Conservation (phyloP, 2,329 filamentous ascomycete species). For the Fusarium sp. region DNA sequence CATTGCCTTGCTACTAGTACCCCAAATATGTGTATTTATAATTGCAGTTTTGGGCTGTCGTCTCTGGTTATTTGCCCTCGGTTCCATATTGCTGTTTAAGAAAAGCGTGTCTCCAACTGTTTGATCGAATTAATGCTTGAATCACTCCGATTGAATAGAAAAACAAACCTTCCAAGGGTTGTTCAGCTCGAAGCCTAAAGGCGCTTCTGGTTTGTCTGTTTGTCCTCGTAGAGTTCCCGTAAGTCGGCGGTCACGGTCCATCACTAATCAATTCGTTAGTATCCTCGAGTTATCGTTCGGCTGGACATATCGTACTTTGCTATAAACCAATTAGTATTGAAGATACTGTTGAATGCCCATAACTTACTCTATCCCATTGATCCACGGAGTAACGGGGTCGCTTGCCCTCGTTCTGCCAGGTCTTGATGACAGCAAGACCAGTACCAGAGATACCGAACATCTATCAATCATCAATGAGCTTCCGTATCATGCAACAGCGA, state of each 20-base stretch:
- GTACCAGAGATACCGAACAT: conserved; percentile 72
- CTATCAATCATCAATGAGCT: conserved; percentile 52
- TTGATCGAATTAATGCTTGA: neutral
- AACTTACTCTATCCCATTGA: conserved; percentile 69
- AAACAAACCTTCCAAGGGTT: conserved; percentile 70
- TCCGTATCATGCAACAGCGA: neutral
- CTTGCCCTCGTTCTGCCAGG: conserved; percentile 69
- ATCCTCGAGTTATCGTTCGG: neutral
- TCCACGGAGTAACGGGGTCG: conserved; percentile 68
- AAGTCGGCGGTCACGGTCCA: conserved; percentile 70
- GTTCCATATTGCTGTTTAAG: conserved; percentile 45
- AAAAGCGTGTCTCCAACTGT: conserved; percentile 65
- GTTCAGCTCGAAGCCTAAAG: conserved; percentile 69
- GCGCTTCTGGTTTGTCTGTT: conserved; percentile 63
- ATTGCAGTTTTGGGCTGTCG: conserved; percentile 17
- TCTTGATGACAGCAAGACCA: conserved; percentile 65
- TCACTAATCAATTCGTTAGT: conserved; percentile 59
- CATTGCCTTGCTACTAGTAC: conserved; percentile 1
- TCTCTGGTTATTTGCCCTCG: conserved; percentile 14
- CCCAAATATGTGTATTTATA: conserved; percentile 36
- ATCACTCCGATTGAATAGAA: neutral
- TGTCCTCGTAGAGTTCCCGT: conserved; percentile 69
- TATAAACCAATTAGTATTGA: conserved; percentile 49
- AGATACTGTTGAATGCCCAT: neutral
- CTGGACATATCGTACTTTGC: conserved; percentile 61